These are phyloP conservation scores for Annulohypoxylon bovei DNA, from an alignment of 495 filamentous ascomycete species.

Conservation along the genomic window DNA sequence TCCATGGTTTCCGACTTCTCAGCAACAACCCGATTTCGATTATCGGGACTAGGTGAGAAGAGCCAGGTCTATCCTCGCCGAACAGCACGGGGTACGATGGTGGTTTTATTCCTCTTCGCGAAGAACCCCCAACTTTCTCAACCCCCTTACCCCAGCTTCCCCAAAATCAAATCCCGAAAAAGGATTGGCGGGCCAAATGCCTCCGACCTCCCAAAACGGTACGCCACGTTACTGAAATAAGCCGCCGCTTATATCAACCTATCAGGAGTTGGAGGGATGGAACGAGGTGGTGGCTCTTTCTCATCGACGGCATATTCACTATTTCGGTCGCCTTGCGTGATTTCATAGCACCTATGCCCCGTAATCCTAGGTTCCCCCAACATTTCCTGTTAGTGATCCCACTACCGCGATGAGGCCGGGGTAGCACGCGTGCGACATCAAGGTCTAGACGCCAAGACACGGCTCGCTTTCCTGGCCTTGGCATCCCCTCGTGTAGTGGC, in stretches of 20 bases:
- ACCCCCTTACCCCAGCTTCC: constrained; percentile 21
- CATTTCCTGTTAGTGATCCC: constrained; percentile 15
- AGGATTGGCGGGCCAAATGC: constrained; percentile 19
- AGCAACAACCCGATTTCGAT: neutral
- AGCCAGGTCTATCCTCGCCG: neutral
- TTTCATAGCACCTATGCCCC: too few species aligned
- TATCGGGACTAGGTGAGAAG: constrained; percentile 1
- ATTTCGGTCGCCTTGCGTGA: too few species aligned
- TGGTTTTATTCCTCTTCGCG: constrained; percentile 32
- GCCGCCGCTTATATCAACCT: too few species aligned
- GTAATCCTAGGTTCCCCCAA: too few species aligned
- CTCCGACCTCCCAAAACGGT: constrained; percentile 21
- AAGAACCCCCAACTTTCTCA: constrained; percentile 11
- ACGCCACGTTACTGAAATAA: constrained; percentile 17
- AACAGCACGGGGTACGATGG: constrained; percentile 8
- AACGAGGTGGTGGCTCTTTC: too few species aligned
- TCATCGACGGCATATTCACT: too few species aligned
- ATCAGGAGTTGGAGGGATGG: too few species aligned
- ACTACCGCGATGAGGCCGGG: constrained; percentile 10
- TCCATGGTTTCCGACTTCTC: constrained; percentile 27
- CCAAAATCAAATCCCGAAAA: constrained; percentile 30
- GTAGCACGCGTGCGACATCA: constrained; percentile 23
- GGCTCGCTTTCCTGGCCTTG: constrained; percentile 28
- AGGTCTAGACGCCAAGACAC: constrained; percentile 32
- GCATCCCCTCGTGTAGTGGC: too few species aligned